A percentile compares a stretch with the other conserved stretches of the same genome.
phyloP scores from a whole-genome alignment of 306 rosid species.

The Chamaecrista fasciculata region DNA sequence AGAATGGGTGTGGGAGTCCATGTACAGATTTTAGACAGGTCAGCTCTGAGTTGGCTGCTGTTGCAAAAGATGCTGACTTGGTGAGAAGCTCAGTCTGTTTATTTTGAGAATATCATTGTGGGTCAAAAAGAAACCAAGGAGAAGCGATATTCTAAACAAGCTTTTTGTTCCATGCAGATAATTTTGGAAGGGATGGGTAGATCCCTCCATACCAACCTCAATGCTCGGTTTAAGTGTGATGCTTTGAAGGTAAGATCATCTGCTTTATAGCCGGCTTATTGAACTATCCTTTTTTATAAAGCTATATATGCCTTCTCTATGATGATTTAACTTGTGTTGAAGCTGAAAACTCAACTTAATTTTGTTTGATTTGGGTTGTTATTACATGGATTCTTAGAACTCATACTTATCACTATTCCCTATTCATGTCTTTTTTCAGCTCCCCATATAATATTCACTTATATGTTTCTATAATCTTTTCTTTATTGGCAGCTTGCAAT shows the following conservation, averaged over 20 bases:
- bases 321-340: neutral
- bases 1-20: conserved; percentile 97
- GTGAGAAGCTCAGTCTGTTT: conserved; percentile 45
- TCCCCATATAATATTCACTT: too few relatives aligned
- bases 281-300: conserved; percentile 8
- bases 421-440: too few relatives aligned
- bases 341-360: neutral
- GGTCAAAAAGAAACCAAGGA: conserved; percentile 13
- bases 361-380: neutral
- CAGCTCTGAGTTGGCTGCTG: conserved; percentile 97
- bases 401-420: neutral
- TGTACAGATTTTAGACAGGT: conserved; percentile 96
- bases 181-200: conserved; percentile 99
- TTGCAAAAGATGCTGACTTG: conserved; percentile 92
- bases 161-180: conserved; percentile 53
- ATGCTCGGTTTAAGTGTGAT: conserved; percentile 82
- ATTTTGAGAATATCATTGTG: neutral
- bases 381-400: conserved; percentile 8
- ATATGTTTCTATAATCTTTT: neutral
- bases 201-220: conserved; percentile 89
- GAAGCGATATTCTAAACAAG: conserved; percentile 19
- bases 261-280: conserved; percentile 15
- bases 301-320: neutral
- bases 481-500: conserved; percentile 79
- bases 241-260: conserved; percentile 69